These are phyloP conservation scores for Cytospora leucostoma DNA, from an alignment of 2,329 filamentous ascomycete genomes.

Conservation along the genomic window DNA sequence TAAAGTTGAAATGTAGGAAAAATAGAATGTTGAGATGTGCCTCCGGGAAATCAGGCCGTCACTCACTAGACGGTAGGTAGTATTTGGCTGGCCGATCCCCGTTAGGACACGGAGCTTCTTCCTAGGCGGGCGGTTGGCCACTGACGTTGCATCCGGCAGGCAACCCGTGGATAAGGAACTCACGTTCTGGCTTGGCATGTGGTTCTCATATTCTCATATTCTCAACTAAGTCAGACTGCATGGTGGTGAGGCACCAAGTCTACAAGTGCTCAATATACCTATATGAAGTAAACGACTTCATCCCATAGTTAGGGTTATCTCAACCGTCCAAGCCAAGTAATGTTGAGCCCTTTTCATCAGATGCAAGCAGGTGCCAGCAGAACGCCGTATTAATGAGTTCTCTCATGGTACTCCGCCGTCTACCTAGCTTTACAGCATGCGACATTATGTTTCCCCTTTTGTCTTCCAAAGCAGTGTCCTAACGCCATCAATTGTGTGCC, in stretches of 20 bases:
- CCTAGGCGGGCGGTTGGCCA: not conserved
- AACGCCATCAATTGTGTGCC: slow-evolving; percentile 20
- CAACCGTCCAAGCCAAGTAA: too few species aligned
- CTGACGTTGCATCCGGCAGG: slow-evolving; percentile 23
- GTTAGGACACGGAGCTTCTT: slow-evolving; percentile 27
- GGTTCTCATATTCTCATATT: not conserved
- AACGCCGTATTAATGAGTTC: slow-evolving; percentile 35
- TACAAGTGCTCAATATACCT: too few species aligned
- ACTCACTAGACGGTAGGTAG: slow-evolving; percentile 13
- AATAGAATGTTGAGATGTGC: not conserved
- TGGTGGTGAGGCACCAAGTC: too few species aligned
- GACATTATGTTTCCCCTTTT: slow-evolving; percentile 18
- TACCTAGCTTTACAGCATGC: slow-evolving; percentile 14
- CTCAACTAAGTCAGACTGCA: too few species aligned
- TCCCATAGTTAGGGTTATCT: too few species aligned
- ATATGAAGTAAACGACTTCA: too few species aligned
- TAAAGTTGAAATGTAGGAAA: not conserved
- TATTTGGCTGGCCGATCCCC: slow-evolving; percentile 10
- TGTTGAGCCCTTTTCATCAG: too few species aligned
- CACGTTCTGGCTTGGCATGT: not conserved
- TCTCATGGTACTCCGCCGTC: slow-evolving; percentile 29
- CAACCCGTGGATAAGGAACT: too few species aligned
- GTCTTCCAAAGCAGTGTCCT: slow-evolving; percentile 25
- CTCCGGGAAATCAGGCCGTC: slow-evolving; percentile 5
- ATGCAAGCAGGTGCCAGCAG: slow-evolving; percentile 25